A percentile compares a stretch with the other conserved stretches of the same genome.
phyloP scores from a whole-genome alignment of 768 basidiomycete genomes.

The Boletus reticulatus region DNA sequence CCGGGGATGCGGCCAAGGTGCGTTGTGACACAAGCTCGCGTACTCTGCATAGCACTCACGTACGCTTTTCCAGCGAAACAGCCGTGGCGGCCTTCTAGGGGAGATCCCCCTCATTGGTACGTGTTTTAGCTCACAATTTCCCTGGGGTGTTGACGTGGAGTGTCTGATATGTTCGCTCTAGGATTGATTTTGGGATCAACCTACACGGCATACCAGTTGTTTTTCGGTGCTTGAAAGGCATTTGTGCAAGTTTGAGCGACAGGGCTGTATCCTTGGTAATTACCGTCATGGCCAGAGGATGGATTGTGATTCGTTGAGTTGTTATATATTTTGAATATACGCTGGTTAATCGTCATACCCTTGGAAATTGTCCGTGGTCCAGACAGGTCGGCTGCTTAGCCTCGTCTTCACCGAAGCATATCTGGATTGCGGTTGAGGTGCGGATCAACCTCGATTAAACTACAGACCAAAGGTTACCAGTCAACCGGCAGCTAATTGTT shows the following conservation, averaged over 20 bases:
- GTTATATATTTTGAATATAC: not conserved
- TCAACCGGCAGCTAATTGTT: too few relatives aligned
- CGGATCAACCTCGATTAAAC: too few relatives aligned
- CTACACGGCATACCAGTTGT: conserved; percentile 10
- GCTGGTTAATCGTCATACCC: not conserved
- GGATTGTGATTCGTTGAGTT: not conserved
- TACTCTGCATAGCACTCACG: not conserved
- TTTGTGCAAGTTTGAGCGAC: not conserved
- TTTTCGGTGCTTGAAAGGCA: conserved; percentile 3
- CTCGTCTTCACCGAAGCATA: too few relatives aligned
- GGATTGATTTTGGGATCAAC: conserved; percentile 18
- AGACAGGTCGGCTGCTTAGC: too few relatives aligned
- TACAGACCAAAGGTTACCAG: too few relatives aligned
- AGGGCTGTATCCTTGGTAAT: not conserved
- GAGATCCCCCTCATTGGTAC: conserved; percentile 10
- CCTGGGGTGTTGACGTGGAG: not conserved
- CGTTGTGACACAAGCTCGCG: not conserved
- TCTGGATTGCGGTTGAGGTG: too few relatives aligned
- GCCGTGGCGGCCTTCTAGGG: conserved; percentile 13
- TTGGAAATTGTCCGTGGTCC: not conserved
- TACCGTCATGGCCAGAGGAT: not conserved
- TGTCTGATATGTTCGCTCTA: not conserved
- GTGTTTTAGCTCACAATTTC: conserved; percentile 1
- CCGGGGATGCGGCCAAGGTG: conserved; percentile 41
- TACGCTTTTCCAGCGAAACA: conserved; percentile 8